These are phyloP conservation scores for Albizia julibrissin DNA, from an alignment of 306 rosid genomes.

Conservation along the genomic window DNA sequence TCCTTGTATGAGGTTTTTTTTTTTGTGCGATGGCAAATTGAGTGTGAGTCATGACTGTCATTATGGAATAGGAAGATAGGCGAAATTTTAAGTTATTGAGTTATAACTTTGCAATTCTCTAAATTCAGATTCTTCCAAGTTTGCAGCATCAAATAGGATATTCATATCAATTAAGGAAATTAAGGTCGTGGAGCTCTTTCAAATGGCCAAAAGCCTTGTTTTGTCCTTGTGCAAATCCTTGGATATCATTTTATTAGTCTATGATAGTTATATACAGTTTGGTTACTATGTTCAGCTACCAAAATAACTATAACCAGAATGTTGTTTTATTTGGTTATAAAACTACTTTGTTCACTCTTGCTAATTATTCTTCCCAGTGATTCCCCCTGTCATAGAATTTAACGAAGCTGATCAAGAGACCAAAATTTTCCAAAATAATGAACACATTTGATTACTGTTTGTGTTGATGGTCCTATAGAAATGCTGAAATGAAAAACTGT, in stretches of 20 bases:
- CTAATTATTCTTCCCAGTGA: neutral
- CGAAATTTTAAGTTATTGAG: slow-evolving; percentile 15
- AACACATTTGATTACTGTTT: neutral
- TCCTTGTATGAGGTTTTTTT: slow-evolving; percentile 18
- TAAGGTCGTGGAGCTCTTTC: slow-evolving; percentile 3
- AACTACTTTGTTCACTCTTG: neutral
- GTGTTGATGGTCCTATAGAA: slow-evolving; percentile 26
- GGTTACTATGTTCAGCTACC: slow-evolving; percentile 8
- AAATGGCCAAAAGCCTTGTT: slow-evolving; percentile 24
- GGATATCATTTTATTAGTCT: slow-evolving; percentile 22
- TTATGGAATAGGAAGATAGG: neutral
- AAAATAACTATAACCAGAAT: slow-evolving; percentile 16
- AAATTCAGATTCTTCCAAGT: slow-evolving; percentile 14
- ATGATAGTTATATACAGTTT: slow-evolving; percentile 6
- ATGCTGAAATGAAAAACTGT: slow-evolving; percentile 32
- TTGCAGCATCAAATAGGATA: slow-evolving; percentile 12
- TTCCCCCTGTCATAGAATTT: neutral
- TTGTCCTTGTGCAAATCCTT: slow-evolving; percentile 14
- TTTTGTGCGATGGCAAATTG: slow-evolving; percentile 16
- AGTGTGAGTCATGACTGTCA: slow-evolving; percentile 20
- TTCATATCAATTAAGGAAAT: slow-evolving; percentile 16
- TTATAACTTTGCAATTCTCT: neutral
- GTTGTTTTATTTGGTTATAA: neutral
- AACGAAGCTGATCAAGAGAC: neutral
- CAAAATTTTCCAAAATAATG: neutral